A percentile compares a stretch with the other conserved stretches of the same genome.
phyloP scores from a whole-genome alignment of 1,284 basidiomycete genomes.

The Ganoderma lingzhi region DNA sequence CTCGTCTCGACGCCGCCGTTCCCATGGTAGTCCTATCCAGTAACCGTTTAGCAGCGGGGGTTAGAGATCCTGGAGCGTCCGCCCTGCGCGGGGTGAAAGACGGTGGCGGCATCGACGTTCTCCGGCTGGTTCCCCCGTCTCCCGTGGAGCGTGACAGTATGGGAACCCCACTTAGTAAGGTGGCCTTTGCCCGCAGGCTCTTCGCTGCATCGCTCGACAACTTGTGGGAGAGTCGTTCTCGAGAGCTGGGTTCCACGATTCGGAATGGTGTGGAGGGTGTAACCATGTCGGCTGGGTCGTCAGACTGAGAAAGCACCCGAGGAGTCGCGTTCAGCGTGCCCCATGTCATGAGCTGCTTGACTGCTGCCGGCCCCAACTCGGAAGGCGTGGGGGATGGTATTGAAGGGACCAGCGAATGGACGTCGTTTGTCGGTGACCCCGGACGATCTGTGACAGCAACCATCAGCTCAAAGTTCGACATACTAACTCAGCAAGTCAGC shows the following conservation, averaged over 20 bases:
- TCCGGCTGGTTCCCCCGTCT: conserved; percentile 40
- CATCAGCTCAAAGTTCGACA: conserved; percentile 23
- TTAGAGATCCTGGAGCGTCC: conserved; percentile 74
- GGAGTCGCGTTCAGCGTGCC: conserved; percentile 90
- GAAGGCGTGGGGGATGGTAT: conserved; percentile 88
- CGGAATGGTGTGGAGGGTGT: conserved; percentile 72
- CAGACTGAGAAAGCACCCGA: conserved; percentile 76
- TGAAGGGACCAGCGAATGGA: conserved; percentile 80
- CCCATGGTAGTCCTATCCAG: conserved; percentile 75
- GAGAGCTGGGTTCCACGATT: conserved; percentile 70
- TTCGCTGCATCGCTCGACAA: conserved; percentile 79
- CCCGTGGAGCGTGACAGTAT: conserved; percentile 44
- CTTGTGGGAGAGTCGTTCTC: conserved; percentile 82
- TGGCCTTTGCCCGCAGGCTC: conserved; percentile 74
- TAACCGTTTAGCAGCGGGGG: conserved; percentile 81
- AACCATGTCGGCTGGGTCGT: conserved; percentile 55
- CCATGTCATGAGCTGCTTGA: conserved; percentile 94
- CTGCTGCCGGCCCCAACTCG: conserved; percentile 74
- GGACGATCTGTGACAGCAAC: conserved; percentile 58
- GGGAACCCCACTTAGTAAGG: conserved; percentile 52
- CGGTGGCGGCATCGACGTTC: conserved; percentile 75
- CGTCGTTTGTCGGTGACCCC: conserved; percentile 60
- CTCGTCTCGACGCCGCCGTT: conserved; percentile 65
- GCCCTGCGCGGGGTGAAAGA: conserved; percentile 71
- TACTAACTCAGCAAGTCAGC: conserved; percentile 8